Conservation (phyloP, 768 basidiomycete genomes). For the Rhizopogon roseolus region DNA sequence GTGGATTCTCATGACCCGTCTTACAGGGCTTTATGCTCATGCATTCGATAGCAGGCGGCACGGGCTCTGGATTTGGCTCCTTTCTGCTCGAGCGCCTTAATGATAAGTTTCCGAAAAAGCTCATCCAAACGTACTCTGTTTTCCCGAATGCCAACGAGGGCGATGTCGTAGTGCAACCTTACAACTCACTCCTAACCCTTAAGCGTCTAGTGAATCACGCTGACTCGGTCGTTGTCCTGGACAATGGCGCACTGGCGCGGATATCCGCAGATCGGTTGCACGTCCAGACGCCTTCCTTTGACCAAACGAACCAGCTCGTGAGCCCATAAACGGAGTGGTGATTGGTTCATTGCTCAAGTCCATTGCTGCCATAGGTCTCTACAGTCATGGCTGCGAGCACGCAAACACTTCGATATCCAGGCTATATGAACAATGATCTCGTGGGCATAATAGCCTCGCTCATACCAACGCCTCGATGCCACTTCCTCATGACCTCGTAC, state of each 20-base stretch:
- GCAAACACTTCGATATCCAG: conserved; percentile 93
- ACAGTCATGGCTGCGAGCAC: conserved; percentile 99
- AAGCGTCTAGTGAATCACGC: conserved; percentile 95
- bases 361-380: conserved; percentile 56
- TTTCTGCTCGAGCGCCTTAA: conserved; percentile 94
- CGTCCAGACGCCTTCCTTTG: conserved; percentile 80
- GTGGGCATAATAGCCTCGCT: conserved; percentile 95
- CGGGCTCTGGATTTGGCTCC: conserved; percentile 97
- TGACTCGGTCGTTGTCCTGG: conserved; percentile 94
- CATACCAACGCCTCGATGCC: conserved; percentile 95
- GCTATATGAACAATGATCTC: conserved; percentile 99
- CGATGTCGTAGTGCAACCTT: conserved; percentile 98
- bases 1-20: not conserved
- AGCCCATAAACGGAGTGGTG: conserved; percentile 15
- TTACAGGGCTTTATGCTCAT: conserved; percentile 96
- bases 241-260: conserved; percentile 89
- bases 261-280: conserved; percentile 93
- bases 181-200: conserved; percentile 90
- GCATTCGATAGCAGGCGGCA: conserved; percentile 98
- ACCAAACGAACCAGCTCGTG: conserved; percentile 90
- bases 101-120: conserved; percentile 98
- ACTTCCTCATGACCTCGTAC: conserved; percentile 98
- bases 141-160: conserved; percentile 93
- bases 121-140: conserved; percentile 98
- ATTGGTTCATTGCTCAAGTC: not conserved